Evolutionary conservation across 805 yeast genomes (phyloP), one percentile per base, ranked within the genome.

Genomic region (Dipodascopsis tothii): DNA sequence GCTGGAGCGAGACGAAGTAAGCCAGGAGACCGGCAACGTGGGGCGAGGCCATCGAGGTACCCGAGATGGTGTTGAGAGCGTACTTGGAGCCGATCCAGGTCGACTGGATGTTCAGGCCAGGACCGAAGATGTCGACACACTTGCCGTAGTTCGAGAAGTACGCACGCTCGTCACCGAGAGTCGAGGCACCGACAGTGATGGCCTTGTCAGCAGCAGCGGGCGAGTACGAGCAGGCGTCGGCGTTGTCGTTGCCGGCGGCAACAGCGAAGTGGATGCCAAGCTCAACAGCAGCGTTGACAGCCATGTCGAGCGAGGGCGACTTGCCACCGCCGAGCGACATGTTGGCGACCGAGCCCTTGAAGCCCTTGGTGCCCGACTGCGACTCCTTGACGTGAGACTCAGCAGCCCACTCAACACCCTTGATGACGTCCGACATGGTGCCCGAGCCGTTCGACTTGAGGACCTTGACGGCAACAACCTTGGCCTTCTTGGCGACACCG

Each of bases 41-140:
- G 33, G 81, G 80, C 14, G 80, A 69, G 20, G 80, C 80, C 81
- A 76, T 76, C 33, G 80, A 76, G 18, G 81, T 75, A 53, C 81
- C 81, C 27, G 79, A 73, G 66, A 75, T 66, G 20, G 72, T 65
- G 50, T 74, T 72, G 27, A 76, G 69, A 51, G 76, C 77, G 39
- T 65, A 57, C 41, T 63, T 63, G 32, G 76, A 70, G 40, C 78
- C 77, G 51, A 70, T 75, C 65, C 72, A 75, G 49, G 78, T 74
- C 38, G 78, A 72, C 57, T 69, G 65, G 50, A 75, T 68, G 62
- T 74, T 73, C 56, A 73, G 71, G 60, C 98, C 98, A 20, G 98
- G 98, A 22, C 95, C 98, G 62, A 86, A 90, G 53, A 90, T 81
- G 61, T 90, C 96, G 46, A 92, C 96, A 73, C 98, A 90, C 61